Evolutionary conservation across 768 basidiomycete species (phyloP), one percentile per base, ranked within the genome.

Genomic region (Psilocybe sp.): DNA sequence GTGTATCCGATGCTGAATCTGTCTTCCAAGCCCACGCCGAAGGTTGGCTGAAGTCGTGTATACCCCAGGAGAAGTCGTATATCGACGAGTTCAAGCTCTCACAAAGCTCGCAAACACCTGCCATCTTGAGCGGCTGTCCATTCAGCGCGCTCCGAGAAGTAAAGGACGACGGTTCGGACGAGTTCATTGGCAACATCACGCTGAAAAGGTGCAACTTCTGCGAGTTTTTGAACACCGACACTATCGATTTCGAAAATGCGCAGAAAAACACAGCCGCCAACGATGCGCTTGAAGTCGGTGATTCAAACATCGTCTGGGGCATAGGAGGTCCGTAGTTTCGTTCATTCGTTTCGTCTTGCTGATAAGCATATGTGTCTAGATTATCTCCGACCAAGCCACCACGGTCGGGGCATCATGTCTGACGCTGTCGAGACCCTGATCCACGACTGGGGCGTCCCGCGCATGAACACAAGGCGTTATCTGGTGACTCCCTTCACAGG

Each of bases 291-390:
- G 56, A 59, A 6, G 46, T 64, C 10, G 84, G 82, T 11, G 80
- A 87, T 55, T 75, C 78, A 10, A 67, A 67, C 28, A 82, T 85
- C 47, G 59, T 79, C 20, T 88, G 82, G 82, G 73, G 70, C 11
- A 63, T 87, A 31, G 87, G 85, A 55, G 74, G 86, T 86, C 61
- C 11, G 76, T 52, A 23, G 13, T 28, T 1, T 14, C 18, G 38
- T 52, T 40, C 7, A 37, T 13, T 13, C n/a, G 35, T 3, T 32
- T 36, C n/a, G n/a, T n/a, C 32, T 23, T 35, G 37, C n/a, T 34
- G 19, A 4, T 13, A 12, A n/a, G n/a, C n/a, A n/a, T n/a, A n/a
- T 5, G 32, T 3, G 12, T n/a, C 32, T 34, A 42, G 40, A 35
- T 20, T 33, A 51, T 43, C 6, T 33, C 6, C 46, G 35, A 15